Evolutionary conservation across 169 alveolate genomes (phyloP).

Genomic region (Plasmodium yoelii): DNA sequence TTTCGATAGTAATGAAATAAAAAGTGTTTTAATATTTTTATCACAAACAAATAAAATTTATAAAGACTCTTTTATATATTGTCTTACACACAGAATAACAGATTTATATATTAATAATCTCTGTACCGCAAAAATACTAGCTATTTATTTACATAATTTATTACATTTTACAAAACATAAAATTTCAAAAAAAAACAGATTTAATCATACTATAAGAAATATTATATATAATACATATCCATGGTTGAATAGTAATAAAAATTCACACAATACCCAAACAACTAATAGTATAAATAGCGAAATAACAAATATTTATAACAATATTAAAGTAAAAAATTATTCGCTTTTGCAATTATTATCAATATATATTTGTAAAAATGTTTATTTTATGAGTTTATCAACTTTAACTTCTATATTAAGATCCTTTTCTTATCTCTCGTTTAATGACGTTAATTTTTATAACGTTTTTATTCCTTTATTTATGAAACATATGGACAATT

Average conservation of each 20-base stretch:
- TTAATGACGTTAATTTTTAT: conserved; percentile 40
- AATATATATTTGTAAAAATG: conserved; percentile 70
- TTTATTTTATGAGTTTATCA: conserved; percentile 66
- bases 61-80: conserved; percentile 61
- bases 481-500: conserved; percentile 48
- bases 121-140: conserved; percentile 18
- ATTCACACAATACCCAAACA: no score
- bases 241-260: conserved; percentile 63
- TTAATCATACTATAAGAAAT: conserved; percentile 72
- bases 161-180: conserved; percentile 51
- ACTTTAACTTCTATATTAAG: conserved; percentile 59
- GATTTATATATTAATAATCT: conserved; percentile 55
- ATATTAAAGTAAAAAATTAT: conserved; percentile 51
- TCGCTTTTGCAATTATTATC: conserved; percentile 59
- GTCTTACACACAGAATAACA: conserved; percentile 52
- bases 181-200: conserved; percentile 51
- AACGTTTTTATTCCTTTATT: conserved; percentile 70
- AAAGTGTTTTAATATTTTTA: conserved; percentile 66
- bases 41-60: conserved; percentile 35
- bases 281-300: neutral
- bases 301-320: conserved; percentile 11
- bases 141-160: conserved; percentile 26
- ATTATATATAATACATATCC: conserved; percentile 43
- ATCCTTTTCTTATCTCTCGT: conserved; percentile 59
- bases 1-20: conserved; percentile 74